These are phyloP conservation scores for Hymenoscyphus repandus DNA, from an alignment of 2,329 filamentous ascomycete species.

Conservation along the genomic window DNA sequence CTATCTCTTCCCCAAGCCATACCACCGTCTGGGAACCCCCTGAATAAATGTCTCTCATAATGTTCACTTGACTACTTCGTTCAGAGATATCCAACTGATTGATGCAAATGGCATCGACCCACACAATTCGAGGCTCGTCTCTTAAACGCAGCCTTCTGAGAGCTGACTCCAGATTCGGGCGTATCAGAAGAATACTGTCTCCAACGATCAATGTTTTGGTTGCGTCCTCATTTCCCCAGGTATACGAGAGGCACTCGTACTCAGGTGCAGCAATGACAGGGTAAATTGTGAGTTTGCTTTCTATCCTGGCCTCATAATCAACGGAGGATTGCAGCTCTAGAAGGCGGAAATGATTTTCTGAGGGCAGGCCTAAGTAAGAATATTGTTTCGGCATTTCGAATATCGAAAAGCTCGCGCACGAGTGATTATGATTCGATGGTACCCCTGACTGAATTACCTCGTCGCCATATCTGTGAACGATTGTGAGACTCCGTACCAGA, in stretches of 20 bases:
- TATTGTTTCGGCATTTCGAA: background rate
- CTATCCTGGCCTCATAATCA: background rate
- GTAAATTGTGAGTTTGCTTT: background rate
- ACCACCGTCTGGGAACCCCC: too few species aligned
- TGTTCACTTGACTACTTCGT: background rate
- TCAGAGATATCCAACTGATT: slow-evolving; percentile 1
- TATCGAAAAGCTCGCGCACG: background rate
- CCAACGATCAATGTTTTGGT: background rate
- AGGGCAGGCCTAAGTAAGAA: background rate
- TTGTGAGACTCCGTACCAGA: too few species aligned
- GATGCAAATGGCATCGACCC: slow-evolving; percentile 6
- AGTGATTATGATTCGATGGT: background rate
- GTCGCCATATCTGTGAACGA: too few species aligned
- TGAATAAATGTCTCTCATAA: too few species aligned
- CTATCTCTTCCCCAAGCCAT: too few species aligned
- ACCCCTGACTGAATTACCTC: background rate
- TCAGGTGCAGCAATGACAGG: background rate
- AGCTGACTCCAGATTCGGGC: background rate
- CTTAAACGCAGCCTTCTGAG: background rate
- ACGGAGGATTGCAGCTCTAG: background rate
- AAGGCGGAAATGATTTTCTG: background rate
- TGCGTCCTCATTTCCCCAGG: background rate
- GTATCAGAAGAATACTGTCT: background rate
- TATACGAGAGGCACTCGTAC: background rate
- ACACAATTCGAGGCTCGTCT: background rate